Conservation (phyloP, 768 basidiomycete genomes). For the Hortiboletus campestris region DNA sequence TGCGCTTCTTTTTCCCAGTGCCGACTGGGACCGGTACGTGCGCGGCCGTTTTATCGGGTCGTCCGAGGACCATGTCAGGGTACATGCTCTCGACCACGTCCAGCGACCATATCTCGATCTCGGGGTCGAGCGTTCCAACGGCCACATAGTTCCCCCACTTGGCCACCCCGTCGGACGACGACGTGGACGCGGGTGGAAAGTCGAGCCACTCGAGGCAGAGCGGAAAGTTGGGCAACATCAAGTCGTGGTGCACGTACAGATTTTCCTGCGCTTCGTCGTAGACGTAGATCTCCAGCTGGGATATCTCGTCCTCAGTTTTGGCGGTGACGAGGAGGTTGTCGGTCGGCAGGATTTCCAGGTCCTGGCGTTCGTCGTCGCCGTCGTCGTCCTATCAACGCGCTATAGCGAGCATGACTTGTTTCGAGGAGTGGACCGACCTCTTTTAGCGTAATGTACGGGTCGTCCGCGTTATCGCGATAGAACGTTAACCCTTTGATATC, state of each 20-base stretch:
- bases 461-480: slow-evolving; percentile 88
- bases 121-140: slow-evolving; percentile 94
- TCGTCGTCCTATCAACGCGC: slow-evolving; percentile 41
- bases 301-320: slow-evolving; percentile 96
- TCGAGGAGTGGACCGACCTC: slow-evolving; percentile 52
- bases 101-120: slow-evolving; percentile 98
- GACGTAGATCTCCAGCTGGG: slow-evolving; percentile 93
- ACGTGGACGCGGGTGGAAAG: slow-evolving; percentile 70
- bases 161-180: slow-evolving; percentile 34
- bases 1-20: slow-evolving; percentile 97
- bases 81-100: slow-evolving; percentile 94
- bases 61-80: slow-evolving; percentile 87
- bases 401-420: neutral
- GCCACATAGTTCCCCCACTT: slow-evolving; percentile 87
- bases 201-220: slow-evolving; percentile 99
- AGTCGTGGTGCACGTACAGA: slow-evolving; percentile 94
- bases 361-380: slow-evolving; percentile 70
- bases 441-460: slow-evolving; percentile 96
- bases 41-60: slow-evolving; percentile 78
- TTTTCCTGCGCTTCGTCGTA: slow-evolving; percentile 92
- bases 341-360: slow-evolving; percentile 83
- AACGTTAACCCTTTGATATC: slow-evolving; percentile 94
- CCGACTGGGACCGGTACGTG: slow-evolving; percentile 77
- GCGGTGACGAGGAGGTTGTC: slow-evolving; percentile 92
- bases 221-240: slow-evolving; percentile 96